Base-by-base conservation (phyloP, 257 asterid genomes). In the Penstemon eatonii region DNA sequence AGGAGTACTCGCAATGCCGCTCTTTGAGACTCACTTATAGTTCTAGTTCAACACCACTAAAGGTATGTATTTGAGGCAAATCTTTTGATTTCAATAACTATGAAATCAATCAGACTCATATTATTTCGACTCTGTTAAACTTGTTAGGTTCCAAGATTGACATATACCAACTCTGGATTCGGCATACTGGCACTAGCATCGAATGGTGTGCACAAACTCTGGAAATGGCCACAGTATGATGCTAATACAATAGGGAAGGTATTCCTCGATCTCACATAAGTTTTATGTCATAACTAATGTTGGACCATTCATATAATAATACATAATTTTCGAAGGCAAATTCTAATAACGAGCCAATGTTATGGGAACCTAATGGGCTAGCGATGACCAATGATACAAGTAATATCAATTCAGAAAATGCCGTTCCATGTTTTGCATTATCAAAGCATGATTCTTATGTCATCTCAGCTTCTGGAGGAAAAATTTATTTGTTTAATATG, bases 391-490 rank as follows among this genome's bases (percentile, higher is more conserved):
- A 85, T 71, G 91, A 81, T 67, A 79, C 78, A 64, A 79, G 72
- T 53, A 87, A 79, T 54, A 73, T 82, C 46, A 83, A 79, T 47
- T 77, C 84, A 44, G 89, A 85, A 60, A 89, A 81, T 66, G 84
- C 79, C 5, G 85, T 83, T 57, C 82, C 91, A 19, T 85, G 91
- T 77, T 83, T 85, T 75, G 91, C 91, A 10, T 73, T 85, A 51
- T 85, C 91, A n/a, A 85, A 85, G 87, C 83, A 85, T 56, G 91
- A 85, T 69, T 81, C 87, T 45, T 85, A 85, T 62, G 87, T 85
- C 37, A 75, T 85, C 85, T 85, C 91, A 41, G 87, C 91, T 73
- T 85, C 91, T n/a, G 91, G 91, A 64, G 91, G 89, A 56, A 81
- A 83, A 77, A 81, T 85, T 66, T 81, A 86, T 11, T 65, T 85